Percentiles rank a stretch among this genome's conserved stretches.
Evolutionary conservation across 2,329 filamentous ascomycete genomes (phyloP).

Genomic region (Aureobasidium mangrovei): DNA sequence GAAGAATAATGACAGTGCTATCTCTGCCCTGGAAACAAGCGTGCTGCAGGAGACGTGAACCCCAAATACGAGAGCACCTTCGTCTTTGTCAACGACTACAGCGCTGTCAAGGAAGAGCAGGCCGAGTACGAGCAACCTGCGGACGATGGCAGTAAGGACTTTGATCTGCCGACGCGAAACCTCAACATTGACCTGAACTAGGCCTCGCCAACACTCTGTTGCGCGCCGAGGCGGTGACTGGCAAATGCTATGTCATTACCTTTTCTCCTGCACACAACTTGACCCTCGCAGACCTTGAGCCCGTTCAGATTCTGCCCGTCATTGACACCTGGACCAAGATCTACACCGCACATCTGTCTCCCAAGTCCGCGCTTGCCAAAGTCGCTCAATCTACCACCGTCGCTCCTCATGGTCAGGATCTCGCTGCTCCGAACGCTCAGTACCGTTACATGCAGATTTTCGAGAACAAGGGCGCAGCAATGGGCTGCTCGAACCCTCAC

Average conservation of each 20-base stretch:
- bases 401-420: constrained; percentile 36
- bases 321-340: constrained; percentile 87
- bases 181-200: constrained; percentile 26
- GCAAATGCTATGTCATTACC: constrained; percentile 93
- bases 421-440: constrained; percentile 56
- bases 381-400: constrained; percentile 38
- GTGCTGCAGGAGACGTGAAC: constrained; percentile 79
- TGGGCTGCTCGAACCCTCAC: constrained; percentile 98
- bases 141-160: constrained; percentile 40
- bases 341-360: constrained; percentile 72
- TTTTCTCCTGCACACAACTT: constrained; percentile 87
- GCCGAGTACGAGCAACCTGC: constrained; percentile 58
- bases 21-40: constrained; percentile 82
- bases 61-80: constrained; percentile 81
- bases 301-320: constrained; percentile 68
- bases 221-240: constrained; percentile 75
- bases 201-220: constrained; percentile 69
- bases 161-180: neutral
- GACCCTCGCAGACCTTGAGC: constrained; percentile 81
- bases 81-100: constrained; percentile 96
- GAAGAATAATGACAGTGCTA: constrained; percentile 58
- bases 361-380: constrained; percentile 54
- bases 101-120: constrained; percentile 90
- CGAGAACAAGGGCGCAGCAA: constrained; percentile 94
- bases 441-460: constrained; percentile 99